These are phyloP conservation scores for Eimeria necatrix DNA, from an alignment of 169 alveolate species.

Conservation along the genomic window DNA sequence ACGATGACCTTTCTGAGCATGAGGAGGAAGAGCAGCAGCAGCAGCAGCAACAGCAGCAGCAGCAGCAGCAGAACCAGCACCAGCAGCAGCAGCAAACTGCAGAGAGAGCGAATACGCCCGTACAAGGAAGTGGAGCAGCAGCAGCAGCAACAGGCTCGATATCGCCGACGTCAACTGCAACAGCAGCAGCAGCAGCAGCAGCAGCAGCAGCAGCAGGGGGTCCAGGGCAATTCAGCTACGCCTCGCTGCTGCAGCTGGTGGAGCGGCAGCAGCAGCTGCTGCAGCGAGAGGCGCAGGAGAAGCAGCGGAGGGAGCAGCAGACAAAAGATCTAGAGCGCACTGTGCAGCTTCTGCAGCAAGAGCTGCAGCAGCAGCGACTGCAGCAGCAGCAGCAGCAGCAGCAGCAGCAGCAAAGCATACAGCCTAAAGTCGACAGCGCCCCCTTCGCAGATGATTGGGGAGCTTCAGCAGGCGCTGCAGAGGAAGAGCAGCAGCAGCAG, in stretches of 20 bases:
- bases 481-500: conserved; percentile 43
- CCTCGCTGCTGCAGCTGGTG: conserved; percentile 62
- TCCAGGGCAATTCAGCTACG: conserved; percentile 35
- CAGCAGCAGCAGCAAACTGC: conserved; percentile 32
- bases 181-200: conserved; percentile 39
- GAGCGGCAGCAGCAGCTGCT: conserved; percentile 72
- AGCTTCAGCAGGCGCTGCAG: neutral
- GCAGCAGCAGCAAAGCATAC: conserved; percentile 26
- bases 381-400: conserved; percentile 48
- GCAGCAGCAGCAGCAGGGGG: conserved; percentile 16
- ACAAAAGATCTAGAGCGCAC: conserved; percentile 48
- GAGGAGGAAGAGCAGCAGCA: conserved; percentile 42
- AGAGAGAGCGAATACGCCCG: neutral
- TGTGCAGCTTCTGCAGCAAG: conserved; percentile 48
- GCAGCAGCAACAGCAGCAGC: conserved; percentile 48
- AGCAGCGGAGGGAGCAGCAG: conserved; percentile 53
- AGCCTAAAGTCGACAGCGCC: neutral
- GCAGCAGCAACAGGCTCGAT: neutral
- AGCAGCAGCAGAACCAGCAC: conserved; percentile 41
- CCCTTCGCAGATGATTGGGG: conserved; percentile 17
- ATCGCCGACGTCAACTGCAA: neutral
- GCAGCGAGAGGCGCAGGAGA: conserved; percentile 63
- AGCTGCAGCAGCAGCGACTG: conserved; percentile 58
- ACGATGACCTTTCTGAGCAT: conserved; percentile 40
- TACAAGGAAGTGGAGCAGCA: neutral